Percentiles rank a stretch among this genome's conserved stretches.
Conservation (phyloP, 495 filamentous ascomycete species). For the Daldinia decipiens region DNA sequence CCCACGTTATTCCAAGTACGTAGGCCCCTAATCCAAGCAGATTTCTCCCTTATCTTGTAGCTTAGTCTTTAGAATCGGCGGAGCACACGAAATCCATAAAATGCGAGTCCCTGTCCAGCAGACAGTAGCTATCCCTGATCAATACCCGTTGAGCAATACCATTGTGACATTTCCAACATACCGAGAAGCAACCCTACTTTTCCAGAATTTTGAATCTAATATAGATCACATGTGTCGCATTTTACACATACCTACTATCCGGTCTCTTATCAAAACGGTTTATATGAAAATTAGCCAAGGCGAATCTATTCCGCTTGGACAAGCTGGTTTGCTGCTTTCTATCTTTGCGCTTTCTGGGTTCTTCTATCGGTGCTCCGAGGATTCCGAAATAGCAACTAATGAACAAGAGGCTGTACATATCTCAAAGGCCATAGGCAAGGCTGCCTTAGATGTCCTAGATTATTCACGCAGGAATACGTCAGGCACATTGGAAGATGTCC, state of each 20-base stretch:
- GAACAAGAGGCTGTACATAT: conserved; percentile 25
- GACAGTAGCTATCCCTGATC: background rate
- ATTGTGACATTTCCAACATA: conserved; percentile 24
- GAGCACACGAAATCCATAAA: background rate
- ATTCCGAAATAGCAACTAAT: conserved; percentile 23
- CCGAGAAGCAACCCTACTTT: conserved; percentile 46
- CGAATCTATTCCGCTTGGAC: background rate
- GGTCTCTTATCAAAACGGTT: conserved; percentile 28
- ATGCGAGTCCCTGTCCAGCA: background rate
- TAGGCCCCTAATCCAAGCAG: background rate
- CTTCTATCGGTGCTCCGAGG: conserved; percentile 40
- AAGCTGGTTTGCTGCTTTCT: background rate
- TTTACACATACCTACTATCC: conserved; percentile 52
- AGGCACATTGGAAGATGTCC: conserved; percentile 58
- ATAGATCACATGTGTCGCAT: conserved; percentile 57
- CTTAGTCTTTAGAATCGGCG: background rate
- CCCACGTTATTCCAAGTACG: background rate
- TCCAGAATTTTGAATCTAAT: conserved; percentile 52
- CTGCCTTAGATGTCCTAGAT: conserved; percentile 20
- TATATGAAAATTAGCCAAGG: background rate
- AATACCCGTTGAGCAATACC: background rate
- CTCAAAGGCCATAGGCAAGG: conserved; percentile 3
- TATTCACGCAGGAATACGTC: conserved; percentile 48
- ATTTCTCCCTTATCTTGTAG: background rate
- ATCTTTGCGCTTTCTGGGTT: conserved; percentile 51